phyloP scores from a whole-genome alignment of 768 basidiomycete genomes.

The Fibroporia radiculosa region DNA sequence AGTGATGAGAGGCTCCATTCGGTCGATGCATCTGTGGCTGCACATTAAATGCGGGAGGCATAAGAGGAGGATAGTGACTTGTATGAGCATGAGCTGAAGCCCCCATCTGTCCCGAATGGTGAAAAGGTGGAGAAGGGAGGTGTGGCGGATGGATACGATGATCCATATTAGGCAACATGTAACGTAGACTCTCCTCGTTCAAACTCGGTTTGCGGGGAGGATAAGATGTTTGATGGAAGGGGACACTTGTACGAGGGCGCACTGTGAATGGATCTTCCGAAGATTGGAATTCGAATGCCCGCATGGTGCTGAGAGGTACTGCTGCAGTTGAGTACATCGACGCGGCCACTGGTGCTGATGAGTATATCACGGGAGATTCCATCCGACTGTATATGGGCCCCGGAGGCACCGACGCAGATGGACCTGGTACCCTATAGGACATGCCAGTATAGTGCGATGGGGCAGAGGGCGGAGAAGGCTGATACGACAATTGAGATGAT shows the following conservation, averaged over 20 bases:
- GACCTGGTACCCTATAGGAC: conserved; percentile 2
- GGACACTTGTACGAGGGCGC: conserved; percentile 30
- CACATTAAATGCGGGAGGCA: no score
- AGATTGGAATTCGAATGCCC: neutral
- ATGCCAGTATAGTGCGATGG: conserved; percentile 1
- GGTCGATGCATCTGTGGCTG: conserved; percentile 3
- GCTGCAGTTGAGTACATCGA: neutral
- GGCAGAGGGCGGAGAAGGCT: conserved; percentile 11
- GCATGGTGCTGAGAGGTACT: conserved; percentile 7
- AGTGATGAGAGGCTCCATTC: conserved; percentile 4
- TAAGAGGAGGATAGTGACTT: no score
- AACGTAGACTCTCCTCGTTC: conserved; percentile 43
- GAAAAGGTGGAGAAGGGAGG: conserved; percentile 11
- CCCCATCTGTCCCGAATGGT: no score
- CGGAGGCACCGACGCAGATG: conserved; percentile 22
- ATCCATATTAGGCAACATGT: conserved; percentile 24
- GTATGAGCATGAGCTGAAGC: no score
- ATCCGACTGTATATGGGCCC: conserved; percentile 14
- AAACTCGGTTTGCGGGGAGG: conserved; percentile 34
- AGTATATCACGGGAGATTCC: conserved; percentile 27
- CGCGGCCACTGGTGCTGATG: conserved; percentile 18
- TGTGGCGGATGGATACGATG: conserved; percentile 3
- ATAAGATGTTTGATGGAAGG: conserved; percentile 19
- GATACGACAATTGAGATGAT: conserved; percentile 20
- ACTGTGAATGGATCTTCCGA: conserved; percentile 24